phyloP scores from a whole-genome alignment of 2,329 filamentous ascomycete genomes.

The Talaromyces amestolkiae region DNA sequence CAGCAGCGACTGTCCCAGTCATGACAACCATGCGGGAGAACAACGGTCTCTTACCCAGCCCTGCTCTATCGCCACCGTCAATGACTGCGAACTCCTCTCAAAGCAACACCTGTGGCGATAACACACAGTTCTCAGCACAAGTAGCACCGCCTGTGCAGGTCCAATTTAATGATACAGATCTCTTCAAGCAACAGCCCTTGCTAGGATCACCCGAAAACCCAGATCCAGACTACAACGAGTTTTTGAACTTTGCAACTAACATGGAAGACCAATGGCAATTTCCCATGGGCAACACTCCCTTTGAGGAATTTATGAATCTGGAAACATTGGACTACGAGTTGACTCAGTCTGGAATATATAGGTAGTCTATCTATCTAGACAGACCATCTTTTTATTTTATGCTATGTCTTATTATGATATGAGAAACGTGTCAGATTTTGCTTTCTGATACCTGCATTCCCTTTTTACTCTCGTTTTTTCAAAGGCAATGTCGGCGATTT shows the following conservation, averaged over 20 bases:
- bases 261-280: constrained; percentile 18
- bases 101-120: neutral
- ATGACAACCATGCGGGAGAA: constrained; percentile 4
- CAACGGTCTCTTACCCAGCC: constrained; percentile 2
- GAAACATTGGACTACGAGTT: constrained; percentile 14
- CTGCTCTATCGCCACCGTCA: constrained; percentile 14
- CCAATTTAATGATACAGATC: neutral
- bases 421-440: neutral
- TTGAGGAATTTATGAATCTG: constrained; percentile 15
- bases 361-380: neutral
- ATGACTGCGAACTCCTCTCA: constrained; percentile 9
- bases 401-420: constrained; percentile 5
- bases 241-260: constrained; percentile 11
- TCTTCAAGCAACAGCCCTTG: constrained; percentile 3
- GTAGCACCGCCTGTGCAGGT: neutral
- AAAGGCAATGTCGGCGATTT: neutral
- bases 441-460: neutral
- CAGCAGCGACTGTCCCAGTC: neutral
- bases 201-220: constrained; percentile 7
- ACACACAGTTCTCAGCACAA: neutral
- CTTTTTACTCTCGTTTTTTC: neutral
- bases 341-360: constrained; percentile 8
- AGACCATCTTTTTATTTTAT: neutral
- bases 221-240: constrained; percentile 16
- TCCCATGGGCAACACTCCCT: constrained; percentile 13